Evolutionary conservation across 768 basidiomycete genomes (phyloP), one percentile per base, ranked within the genome.

Genomic region (Suillus occidentalis): DNA sequence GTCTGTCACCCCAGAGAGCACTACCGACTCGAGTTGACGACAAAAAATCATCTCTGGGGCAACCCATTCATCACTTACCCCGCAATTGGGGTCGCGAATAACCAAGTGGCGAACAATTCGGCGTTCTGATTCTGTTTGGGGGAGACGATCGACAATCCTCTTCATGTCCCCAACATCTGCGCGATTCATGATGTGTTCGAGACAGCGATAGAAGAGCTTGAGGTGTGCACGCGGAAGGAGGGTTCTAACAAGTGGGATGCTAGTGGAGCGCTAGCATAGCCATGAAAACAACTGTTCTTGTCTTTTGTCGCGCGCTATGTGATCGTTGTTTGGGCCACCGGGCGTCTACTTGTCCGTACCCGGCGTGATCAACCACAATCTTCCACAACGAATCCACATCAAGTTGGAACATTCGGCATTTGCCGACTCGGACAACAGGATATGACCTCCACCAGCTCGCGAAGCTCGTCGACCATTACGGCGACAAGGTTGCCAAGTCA

Each of bases 1-100:
- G 66, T 87, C 84, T 61, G 81, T 80, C 16, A 90, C 83, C n/a
- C 88, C 89, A 16, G 84, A 84, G n/a, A 95, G 80, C 56, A 86
- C 84, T 28, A 88, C 83, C 5, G 87, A 85, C 73, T 89, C 84
- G 56, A 95, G 80, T 64, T 88, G 85, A 16, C 87, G 85, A 74
- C 89, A 90, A 55, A 79, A 75, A 2, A 79, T 72, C 60, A 95
- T 76, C 34, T 89, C 82, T 7, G 73, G 64, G 14, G 84, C 83
- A 47, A 97, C 81, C 63, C 85, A 78, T 61, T 87, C 83, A 71
- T 94, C 88, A 39, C 80, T 81, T 18, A 92, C 77, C 28, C 72
- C 72, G 31, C 68, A 76, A 63, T 70, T 68, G 34, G 70, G 76
- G 57, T 80, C 75, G 45, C 83, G 83, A 67, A 91, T 78, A 63